Evolutionary conservation across 768 basidiomycete genomes (phyloP).

Genomic region (Pisolithus marmoratus): DNA sequence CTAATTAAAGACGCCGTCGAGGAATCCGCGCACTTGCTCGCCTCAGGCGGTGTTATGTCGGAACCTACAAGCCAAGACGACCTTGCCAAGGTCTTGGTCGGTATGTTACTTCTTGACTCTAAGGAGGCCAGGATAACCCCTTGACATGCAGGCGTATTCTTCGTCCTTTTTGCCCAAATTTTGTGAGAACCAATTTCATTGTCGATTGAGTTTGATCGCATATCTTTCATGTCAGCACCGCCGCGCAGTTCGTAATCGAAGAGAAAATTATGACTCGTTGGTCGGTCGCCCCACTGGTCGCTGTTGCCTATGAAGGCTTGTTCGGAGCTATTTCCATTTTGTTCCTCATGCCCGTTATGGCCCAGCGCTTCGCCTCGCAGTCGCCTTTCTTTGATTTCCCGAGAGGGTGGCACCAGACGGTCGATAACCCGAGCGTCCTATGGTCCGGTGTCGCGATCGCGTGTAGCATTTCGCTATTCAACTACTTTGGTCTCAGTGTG

Average conservation of each 20-base stretch:
- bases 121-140: not conserved
- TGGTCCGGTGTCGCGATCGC: constrained; percentile 68
- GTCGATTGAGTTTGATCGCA: not conserved
- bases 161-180: constrained; percentile 90
- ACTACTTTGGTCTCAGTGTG: constrained; percentile 87
- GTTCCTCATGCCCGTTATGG: constrained; percentile 73
- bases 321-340: constrained; percentile 83
- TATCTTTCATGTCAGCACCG: constrained; percentile 51
- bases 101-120: constrained; percentile 30
- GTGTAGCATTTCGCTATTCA: constrained; percentile 74
- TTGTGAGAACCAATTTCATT: constrained; percentile 54
- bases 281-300: constrained; percentile 81
- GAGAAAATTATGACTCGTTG: constrained; percentile 93
- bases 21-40: constrained; percentile 29
- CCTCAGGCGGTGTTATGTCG: constrained; percentile 30
- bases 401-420: constrained; percentile 86
- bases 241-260: constrained; percentile 91
- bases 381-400: constrained; percentile 82
- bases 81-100: constrained; percentile 67
- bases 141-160: constrained; percentile 63
- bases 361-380: constrained; percentile 57
- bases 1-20: constrained; percentile 72
- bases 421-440: constrained; percentile 67
- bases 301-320: constrained; percentile 92
- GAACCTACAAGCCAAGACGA: constrained; percentile 53